Percentiles rank a stretch among this genome's conserved stretches.
Evolutionary conservation across 2,329 filamentous ascomycete genomes (phyloP).

Genomic region (Byssothecium circinans): DNA sequence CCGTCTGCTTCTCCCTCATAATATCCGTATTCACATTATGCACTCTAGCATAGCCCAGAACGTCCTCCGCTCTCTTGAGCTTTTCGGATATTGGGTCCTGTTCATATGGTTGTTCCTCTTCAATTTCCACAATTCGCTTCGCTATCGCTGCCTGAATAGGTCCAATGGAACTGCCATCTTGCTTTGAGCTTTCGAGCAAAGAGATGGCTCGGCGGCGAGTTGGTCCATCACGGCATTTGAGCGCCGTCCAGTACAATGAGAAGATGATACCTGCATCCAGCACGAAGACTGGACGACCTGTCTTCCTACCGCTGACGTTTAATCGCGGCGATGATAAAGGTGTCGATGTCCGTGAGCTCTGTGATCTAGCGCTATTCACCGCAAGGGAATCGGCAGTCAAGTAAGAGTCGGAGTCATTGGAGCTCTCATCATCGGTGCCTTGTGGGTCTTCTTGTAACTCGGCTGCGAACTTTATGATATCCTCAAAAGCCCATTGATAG

Average conservation of each 20-base stretch:
- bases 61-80: conserved; percentile 8
- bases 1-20: conserved; percentile 4
- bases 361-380: neutral
- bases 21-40: conserved; percentile 13
- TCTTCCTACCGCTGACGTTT: neutral
- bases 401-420: conserved; percentile 5
- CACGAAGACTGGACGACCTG: conserved; percentile 8
- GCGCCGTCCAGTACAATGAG: conserved; percentile 14
- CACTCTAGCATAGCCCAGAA: conserved; percentile 11
- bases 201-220: conserved; percentile 14
- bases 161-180: conserved; percentile 16
- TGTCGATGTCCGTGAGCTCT: no score
- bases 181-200: conserved; percentile 9
- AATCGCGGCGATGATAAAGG: no score
- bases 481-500: conserved; percentile 14
- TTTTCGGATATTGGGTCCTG: conserved; percentile 1
- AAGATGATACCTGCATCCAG: conserved; percentile 17
- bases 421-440: conserved; percentile 4
- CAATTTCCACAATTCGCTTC: conserved; percentile 17
- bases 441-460: conserved; percentile 5
- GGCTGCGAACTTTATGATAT: conserved; percentile 14
- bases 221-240: conserved; percentile 14
- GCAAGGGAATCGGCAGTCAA: neutral
- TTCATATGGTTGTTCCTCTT: conserved; percentile 12
- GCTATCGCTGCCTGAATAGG: conserved; percentile 14